Conservation (phyloP, 305 asterid genomes). For the Fraxinus nigra region DNA sequence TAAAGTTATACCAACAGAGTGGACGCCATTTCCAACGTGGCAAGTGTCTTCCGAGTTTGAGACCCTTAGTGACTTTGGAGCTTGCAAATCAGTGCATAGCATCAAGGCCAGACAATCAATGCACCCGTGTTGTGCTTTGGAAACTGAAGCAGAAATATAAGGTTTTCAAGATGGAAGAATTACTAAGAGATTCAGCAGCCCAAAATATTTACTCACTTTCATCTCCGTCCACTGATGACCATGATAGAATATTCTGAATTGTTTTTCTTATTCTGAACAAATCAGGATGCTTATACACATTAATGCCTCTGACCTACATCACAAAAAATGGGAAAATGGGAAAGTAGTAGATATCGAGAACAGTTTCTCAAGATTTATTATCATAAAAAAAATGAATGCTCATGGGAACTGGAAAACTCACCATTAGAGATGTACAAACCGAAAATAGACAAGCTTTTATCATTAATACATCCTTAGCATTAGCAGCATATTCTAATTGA, state of each 20-base stretch:
- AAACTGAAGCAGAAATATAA: slow-evolving; percentile 41
- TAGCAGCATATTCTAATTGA: slow-evolving; percentile 57
- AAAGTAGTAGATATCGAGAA: neutral
- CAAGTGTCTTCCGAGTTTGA: slow-evolving; percentile 16
- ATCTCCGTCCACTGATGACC: slow-evolving; percentile 59
- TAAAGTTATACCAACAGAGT: slow-evolving; percentile 22
- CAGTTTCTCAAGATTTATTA: slow-evolving; percentile 18
- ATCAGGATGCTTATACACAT: slow-evolving; percentile 46
- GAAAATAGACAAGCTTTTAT: slow-evolving; percentile 80
- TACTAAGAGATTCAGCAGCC: slow-evolving; percentile 9
- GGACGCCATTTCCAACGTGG: neutral
- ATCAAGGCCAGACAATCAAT: slow-evolving; percentile 85
- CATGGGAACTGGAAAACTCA: slow-evolving; percentile 28
- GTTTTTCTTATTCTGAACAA: slow-evolving; percentile 48
- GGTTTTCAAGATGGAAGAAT: slow-evolving; percentile 20
- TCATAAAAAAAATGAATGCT: slow-evolving; percentile 15
- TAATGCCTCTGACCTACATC: slow-evolving; percentile 61
- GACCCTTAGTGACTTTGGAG: slow-evolving; percentile 37
- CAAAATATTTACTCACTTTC: slow-evolving; percentile 52
- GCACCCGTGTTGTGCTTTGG: slow-evolving; percentile 96
- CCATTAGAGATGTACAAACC: slow-evolving; percentile 79
- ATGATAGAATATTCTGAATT: slow-evolving; percentile 51
- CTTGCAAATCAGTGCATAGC: slow-evolving; percentile 67
- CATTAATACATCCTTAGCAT: slow-evolving; percentile 47
- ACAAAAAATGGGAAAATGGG: slow-evolving; percentile 6